phyloP scores from a whole-genome alignment of 2,329 filamentous ascomycete species.

The Hymenoscyphus occultus region DNA sequence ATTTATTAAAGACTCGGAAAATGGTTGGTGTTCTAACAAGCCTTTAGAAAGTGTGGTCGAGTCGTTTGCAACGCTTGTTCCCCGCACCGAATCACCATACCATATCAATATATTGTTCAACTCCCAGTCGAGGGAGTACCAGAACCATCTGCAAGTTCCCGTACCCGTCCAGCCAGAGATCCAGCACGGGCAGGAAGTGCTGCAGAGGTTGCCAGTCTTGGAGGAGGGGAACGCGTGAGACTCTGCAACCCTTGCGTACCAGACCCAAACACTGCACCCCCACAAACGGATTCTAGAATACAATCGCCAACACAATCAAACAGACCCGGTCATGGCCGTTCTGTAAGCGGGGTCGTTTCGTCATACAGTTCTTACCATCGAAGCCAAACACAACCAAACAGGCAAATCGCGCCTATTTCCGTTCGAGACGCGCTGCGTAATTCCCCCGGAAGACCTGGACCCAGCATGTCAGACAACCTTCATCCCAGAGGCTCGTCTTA shows the following conservation, averaged over 20 bases:
- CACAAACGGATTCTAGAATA: constrained; percentile 32
- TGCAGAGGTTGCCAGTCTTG: constrained; percentile 40
- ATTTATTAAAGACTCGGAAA: background rate
- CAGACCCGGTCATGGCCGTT: constrained; percentile 20
- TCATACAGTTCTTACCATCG: constrained; percentile 14
- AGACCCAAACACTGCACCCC: constrained; percentile 61
- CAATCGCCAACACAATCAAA: constrained; percentile 13
- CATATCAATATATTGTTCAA: constrained; percentile 86
- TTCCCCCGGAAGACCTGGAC: constrained; percentile 13
- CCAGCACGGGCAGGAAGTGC: constrained; percentile 23
- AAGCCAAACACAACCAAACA: constrained; percentile 5
- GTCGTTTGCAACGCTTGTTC: constrained; percentile 90
- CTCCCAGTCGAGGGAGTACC: constrained; percentile 48
- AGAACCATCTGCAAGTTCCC: constrained; percentile 39
- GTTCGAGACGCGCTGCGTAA: constrained; percentile 11
- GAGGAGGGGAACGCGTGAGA: constrained; percentile 65
- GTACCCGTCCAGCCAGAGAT: constrained; percentile 19
- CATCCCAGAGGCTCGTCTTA: constrained; percentile 16
- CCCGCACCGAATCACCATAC: constrained; percentile 91
- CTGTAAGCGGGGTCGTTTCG: constrained; percentile 21
- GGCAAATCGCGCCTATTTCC: constrained; percentile 11
- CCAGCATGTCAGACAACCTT: constrained; percentile 6
- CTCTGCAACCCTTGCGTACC: constrained; percentile 73
- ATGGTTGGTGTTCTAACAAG: constrained; percentile 10
- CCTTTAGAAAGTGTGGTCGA: constrained; percentile 75